Conservation (phyloP, 2,329 filamentous ascomycete species). For the Sordariomycetes sp. region DNA sequence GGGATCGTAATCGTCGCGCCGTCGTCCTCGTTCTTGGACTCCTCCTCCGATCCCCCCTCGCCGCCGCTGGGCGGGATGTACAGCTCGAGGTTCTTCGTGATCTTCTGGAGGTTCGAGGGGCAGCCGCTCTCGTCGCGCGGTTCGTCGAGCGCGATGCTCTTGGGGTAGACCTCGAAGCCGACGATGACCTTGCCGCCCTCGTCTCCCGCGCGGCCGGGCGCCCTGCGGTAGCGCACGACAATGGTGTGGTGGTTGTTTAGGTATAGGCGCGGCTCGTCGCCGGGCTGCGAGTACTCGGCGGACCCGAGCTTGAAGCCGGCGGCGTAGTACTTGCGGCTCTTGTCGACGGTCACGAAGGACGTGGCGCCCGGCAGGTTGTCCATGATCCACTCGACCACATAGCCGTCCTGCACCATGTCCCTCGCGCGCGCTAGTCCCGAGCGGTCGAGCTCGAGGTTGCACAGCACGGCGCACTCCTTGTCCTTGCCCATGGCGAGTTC, state of each 20-base stretch:
- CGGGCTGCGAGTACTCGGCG: constrained; percentile 51
- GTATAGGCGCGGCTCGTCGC: constrained; percentile 51
- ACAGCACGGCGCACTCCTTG: constrained; percentile 61
- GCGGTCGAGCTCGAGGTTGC: constrained; percentile 55
- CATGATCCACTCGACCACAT: constrained; percentile 88
- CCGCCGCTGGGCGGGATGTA: constrained; percentile 33
- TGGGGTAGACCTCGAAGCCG: constrained; percentile 83
- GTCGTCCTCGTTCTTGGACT: constrained; percentile 41
- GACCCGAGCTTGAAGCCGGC: constrained; percentile 84
- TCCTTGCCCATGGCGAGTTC: constrained; percentile 70
- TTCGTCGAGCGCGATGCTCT: constrained; percentile 57
- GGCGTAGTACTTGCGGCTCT: constrained; percentile 77
- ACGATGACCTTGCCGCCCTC: constrained; percentile 71
- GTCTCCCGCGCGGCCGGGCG: constrained; percentile 56
- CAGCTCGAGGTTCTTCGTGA: constrained; percentile 57
- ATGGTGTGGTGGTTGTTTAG: constrained; percentile 86
- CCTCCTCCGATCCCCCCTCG: constrained; percentile 39
- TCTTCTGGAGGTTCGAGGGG: constrained; percentile 53
- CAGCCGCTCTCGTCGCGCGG: constrained; percentile 56
- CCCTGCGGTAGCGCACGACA: constrained; percentile 66
- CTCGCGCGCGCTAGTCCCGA: constrained; percentile 56
- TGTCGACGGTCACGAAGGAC: constrained; percentile 78
- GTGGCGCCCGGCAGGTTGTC: constrained; percentile 86
- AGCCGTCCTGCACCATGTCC: constrained; percentile 65
- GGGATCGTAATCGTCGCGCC: constrained; percentile 62